phyloP scores from a whole-genome alignment of 768 basidiomycete species.

The Boletus speciosus region DNA sequence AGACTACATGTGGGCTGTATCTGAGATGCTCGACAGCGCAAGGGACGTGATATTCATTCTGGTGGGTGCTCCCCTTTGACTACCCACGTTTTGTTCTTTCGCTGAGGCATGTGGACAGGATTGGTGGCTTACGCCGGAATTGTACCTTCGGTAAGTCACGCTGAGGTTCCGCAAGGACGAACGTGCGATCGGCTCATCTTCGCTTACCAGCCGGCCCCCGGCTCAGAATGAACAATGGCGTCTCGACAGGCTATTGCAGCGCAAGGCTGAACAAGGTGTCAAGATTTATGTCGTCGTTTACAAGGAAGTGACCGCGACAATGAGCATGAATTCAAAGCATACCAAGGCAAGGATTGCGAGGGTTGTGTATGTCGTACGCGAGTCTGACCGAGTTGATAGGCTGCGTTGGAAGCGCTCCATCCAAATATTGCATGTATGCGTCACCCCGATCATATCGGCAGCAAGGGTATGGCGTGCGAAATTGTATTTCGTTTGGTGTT shows the following conservation, averaged over 20 bases:
- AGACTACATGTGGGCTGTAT: conserved; percentile 95
- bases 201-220: conserved; percentile 59
- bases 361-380: background rate
- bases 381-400: conserved; percentile 37
- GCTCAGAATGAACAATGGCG: conserved; percentile 84
- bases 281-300: conserved; percentile 90
- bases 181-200: conserved; percentile 6
- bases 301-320: conserved; percentile 94
- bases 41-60: conserved; percentile 85
- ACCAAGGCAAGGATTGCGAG: conserved; percentile 54
- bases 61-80: conserved; percentile 36
- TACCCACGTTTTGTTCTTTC: background rate
- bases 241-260: conserved; percentile 77
- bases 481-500: background rate
- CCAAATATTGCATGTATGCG: conserved; percentile 86
- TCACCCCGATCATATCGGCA: conserved; percentile 87
- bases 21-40: conserved; percentile 82
- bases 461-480: conserved; percentile 47
- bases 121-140: conserved; percentile 94
- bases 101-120: conserved; percentile 42
- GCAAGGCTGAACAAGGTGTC: conserved; percentile 91
- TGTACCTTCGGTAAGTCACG: conserved; percentile 66
- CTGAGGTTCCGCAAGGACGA: background rate
- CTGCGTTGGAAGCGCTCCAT: conserved; percentile 76
- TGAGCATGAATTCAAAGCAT: conserved; percentile 84